A percentile compares a stretch with the other conserved stretches of the same genome.
Evolutionary conservation across 345 rosid species (phyloP).

Genomic region (Syzygium oleosum): DNA sequence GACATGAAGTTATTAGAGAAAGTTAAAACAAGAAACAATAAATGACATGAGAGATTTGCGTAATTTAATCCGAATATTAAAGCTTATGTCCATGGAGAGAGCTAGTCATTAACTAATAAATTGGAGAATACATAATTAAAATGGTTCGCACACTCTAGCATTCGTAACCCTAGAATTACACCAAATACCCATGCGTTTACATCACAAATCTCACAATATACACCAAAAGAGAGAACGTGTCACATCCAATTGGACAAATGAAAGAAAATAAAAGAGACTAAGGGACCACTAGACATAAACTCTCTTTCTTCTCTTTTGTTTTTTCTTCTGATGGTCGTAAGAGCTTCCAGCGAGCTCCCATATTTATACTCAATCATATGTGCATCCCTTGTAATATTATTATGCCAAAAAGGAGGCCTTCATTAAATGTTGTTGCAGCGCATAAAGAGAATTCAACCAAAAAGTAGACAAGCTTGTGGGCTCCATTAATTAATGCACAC

Average conservation of each 20-base stretch:
- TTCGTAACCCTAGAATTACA: not conserved
- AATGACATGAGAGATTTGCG: not conserved
- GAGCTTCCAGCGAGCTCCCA: not conserved
- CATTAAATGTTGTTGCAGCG: not conserved
- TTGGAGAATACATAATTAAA: not conserved
- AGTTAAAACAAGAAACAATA: not conserved
- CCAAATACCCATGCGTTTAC: not conserved
- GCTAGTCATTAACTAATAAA: not conserved
- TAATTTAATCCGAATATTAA: rapidly evolving
- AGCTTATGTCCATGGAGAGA: not conserved
- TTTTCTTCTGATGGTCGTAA: not conserved
- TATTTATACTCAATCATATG: not conserved
- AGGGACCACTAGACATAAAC: not conserved
- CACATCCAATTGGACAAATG: not conserved
- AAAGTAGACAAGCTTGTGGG: not conserved
- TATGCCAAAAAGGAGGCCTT: not conserved
- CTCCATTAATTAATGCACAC: not conserved
- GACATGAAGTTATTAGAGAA: not conserved
- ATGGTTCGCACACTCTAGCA: not conserved
- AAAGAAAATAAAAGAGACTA: not conserved
- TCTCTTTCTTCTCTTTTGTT: not conserved
- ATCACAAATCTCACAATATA: not conserved
- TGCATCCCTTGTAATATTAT: not conserved
- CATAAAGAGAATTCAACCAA: not conserved
- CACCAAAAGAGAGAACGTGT: not conserved